phyloP scores from a whole-genome alignment of 441 rosid species.

The Pelargonium myrrhifolium region DNA sequence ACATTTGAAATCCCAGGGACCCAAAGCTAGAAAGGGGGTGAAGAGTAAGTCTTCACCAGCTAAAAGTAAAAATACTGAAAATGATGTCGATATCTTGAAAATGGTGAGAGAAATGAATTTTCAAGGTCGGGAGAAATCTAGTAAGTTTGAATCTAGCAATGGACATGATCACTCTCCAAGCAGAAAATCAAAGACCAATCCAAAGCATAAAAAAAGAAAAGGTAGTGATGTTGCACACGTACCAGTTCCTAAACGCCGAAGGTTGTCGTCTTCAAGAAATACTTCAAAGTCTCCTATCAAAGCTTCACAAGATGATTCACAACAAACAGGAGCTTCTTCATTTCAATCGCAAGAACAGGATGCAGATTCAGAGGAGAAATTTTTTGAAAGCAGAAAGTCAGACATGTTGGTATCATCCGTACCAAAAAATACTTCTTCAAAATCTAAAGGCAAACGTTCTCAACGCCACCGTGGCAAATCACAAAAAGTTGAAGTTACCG shows the following conservation, averaged over 20 bases:
- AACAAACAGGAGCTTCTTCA: slow-evolving; percentile 24
- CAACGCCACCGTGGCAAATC: slow-evolving; percentile 33
- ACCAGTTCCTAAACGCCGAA: slow-evolving; percentile 68
- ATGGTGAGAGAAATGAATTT: slow-evolving; percentile 93
- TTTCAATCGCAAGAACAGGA: slow-evolving; percentile 20
- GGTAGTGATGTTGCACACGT: slow-evolving; percentile 40
- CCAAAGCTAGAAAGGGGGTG: slow-evolving; percentile 49
- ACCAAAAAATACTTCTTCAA: slow-evolving; percentile 38
- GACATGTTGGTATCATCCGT: slow-evolving; percentile 35
- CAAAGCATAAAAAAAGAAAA: slow-evolving; percentile 50
- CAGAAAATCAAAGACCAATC: slow-evolving; percentile 34
- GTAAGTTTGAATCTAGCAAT: slow-evolving; percentile 72
- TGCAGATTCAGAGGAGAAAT: slow-evolving; percentile 34
- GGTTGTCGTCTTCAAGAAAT: slow-evolving; percentile 50
- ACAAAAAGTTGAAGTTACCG: slow-evolving; percentile 40
- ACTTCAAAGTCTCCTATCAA: slow-evolving; percentile 27
- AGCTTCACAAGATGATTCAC: slow-evolving; percentile 33
- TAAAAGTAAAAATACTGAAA: slow-evolving; percentile 48
- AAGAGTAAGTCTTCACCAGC: slow-evolving; percentile 42
- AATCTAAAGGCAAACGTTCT: slow-evolving; percentile 39
- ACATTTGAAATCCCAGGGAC: slow-evolving; percentile 58
- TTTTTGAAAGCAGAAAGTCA: slow-evolving; percentile 30
- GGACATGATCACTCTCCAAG: slow-evolving; percentile 57
- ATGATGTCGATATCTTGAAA: slow-evolving; percentile 76
- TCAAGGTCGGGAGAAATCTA: slow-evolving; percentile 47